phyloP scores from a whole-genome alignment of 2,329 filamentous ascomycete genomes.

The Pseudocercospora macadamiae region DNA sequence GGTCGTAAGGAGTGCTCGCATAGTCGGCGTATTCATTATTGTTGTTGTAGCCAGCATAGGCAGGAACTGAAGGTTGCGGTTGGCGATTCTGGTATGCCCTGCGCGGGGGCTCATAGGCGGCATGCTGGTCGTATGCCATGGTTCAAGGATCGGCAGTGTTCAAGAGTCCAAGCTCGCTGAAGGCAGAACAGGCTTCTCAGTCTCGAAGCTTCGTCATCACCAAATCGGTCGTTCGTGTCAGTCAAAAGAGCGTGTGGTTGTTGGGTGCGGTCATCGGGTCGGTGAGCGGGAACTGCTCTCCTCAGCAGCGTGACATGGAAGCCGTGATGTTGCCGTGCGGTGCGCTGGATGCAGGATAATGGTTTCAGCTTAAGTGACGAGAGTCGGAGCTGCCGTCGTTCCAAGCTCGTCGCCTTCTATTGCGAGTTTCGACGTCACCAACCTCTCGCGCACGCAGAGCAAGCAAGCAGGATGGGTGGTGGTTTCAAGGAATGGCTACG shows the following conservation, averaged over 20 bases:
- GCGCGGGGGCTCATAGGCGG: constrained; percentile 29
- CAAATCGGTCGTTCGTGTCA: no score
- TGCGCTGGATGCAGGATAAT: background rate
- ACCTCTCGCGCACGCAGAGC: no score
- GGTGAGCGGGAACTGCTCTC: no score
- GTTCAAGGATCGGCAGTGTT: background rate
- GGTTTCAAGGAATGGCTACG: no score
- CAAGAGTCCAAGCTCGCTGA: no score
- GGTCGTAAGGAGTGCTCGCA: constrained; percentile 25
- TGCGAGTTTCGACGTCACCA: background rate
- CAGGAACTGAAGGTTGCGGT: constrained; percentile 21
- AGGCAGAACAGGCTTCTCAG: no score
- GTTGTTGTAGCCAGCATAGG: constrained; percentile 13
- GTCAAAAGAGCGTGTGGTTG: background rate
- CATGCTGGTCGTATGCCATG: constrained; percentile 33
- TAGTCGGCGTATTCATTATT: constrained; percentile 21
- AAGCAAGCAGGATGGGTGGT: no score
- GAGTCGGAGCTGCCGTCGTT: no score
- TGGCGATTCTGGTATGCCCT: constrained; percentile 23
- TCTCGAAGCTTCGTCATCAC: background rate
- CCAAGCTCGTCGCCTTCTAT: background rate
- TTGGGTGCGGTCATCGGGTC: no score
- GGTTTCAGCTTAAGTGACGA: background rate
- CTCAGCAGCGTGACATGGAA: background rate
- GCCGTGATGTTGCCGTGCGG: no score